Percentiles rank a stretch among this genome's conserved stretches.
phyloP scores from a whole-genome alignment of 768 basidiomycete species.

The Solioccasus polychromus region DNA sequence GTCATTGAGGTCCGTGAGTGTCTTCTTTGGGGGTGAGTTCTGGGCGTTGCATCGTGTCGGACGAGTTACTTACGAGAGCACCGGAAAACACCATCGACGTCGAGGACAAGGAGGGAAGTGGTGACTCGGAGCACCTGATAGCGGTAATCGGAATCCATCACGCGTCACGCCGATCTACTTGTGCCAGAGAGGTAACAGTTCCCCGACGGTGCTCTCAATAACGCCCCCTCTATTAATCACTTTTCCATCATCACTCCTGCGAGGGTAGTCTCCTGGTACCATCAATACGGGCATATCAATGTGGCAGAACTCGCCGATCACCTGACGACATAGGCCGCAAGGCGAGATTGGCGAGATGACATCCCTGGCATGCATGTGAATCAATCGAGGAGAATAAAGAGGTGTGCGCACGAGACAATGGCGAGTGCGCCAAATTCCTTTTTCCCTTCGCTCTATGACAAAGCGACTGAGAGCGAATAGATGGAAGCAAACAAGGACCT shows the following conservation, averaged over 20 bases:
- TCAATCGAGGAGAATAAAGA: no score
- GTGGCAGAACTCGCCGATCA: constrained; percentile 81
- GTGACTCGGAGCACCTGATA: no score
- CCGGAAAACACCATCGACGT: constrained; percentile 79
- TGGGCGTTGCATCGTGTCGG: neutral
- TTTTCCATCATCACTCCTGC: constrained; percentile 31
- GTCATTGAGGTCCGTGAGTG: constrained; percentile 92
- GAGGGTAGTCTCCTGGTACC: constrained; percentile 60
- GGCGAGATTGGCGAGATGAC: constrained; percentile 72
- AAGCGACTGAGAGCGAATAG: neutral
- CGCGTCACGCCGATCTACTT: no score
- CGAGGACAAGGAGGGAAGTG: neutral
- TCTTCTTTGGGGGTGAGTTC: constrained; percentile 43
- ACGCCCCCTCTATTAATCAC: constrained; percentile 45
- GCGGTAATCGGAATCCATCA: no score
- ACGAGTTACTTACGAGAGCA: constrained; percentile 55
- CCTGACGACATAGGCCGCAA: constrained; percentile 92
- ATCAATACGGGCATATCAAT: constrained; percentile 71
- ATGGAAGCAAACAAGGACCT: constrained; percentile 25
- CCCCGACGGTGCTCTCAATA: constrained; percentile 61
- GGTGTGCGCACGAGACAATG: constrained; percentile 60
- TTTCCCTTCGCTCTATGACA: constrained; percentile 69
- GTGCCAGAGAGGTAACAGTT: constrained; percentile 52
- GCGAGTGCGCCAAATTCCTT: constrained; percentile 71
- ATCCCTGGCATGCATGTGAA: constrained; percentile 46